Base-by-base conservation (phyloP, 116 monocot species). In the Trichopus zeylanicus region DNA sequence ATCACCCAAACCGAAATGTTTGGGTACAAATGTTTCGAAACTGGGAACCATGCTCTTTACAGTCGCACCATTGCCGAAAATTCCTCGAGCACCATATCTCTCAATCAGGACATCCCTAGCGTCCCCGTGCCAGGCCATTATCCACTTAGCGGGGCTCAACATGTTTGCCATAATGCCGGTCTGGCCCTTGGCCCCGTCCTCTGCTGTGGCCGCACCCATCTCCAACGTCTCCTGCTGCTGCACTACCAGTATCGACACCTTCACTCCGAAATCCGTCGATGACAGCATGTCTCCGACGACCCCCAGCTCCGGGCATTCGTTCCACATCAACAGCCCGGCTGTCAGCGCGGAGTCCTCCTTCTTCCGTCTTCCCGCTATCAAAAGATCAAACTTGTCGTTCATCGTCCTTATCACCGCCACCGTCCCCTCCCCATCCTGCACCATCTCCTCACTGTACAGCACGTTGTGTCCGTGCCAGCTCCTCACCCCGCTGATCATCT, bases 261-360 rank as follows among this genome's bases (percentile, higher is more conserved):
- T 71, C 7, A 31, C 35, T 16, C 24, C 24, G 55, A 73, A 73
- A 46, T 78, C 78, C 2, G 58, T 12, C 23, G 78, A 73, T 4
- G 61, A 67, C 7, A 78, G 54, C 16, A 78, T 46, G 38, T 73
- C 78, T 7, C 78, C 78, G 5, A 78, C 42, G 0, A 54, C 30
- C 16, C 78, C 78, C 9, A 78, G 49, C 65, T 78, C 78, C 6
- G 78, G 68, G 53, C 55, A 65, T 64, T 78, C 78, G 33, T 65
- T 78, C 78, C 78, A 72, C 26, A 63, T 68, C 22, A 29, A 57
- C 28, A 78, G 13, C 59, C 47, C 73, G 16, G 18, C 55, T 20
- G 30, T 71, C 46, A 70, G 46, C 46, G 22, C 26, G 6, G 63
- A 59, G 29, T 67, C 62, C 46, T 59, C 42, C 47, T 66, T 67